Base-by-base conservation (phyloP, 768 basidiomycete genomes). In the Peribolospora baueri region DNA sequence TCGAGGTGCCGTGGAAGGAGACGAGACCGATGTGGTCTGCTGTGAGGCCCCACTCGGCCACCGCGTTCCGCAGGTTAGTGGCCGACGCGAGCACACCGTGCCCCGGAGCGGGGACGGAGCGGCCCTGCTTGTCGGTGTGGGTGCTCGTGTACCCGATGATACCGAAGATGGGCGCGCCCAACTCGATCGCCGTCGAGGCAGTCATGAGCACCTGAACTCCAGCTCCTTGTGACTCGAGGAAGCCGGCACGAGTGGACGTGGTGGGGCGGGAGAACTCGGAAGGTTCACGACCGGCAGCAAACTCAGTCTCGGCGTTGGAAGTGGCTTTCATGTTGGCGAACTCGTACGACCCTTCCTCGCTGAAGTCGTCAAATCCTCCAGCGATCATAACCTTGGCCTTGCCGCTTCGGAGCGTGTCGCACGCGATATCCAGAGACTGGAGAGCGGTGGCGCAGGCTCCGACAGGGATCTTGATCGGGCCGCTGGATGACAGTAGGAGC, bases 291-390 rank as follows among this genome's bases (percentile, higher is more conserved):
- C 93, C 93, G 83, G 93, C 93, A 3, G 90, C 91, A 64, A 95
- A 84, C 68, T 98, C 93, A 40, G 85, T 85, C 68, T 88, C 85
- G 1, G 90, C 81, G 64, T 91, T 95, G 70, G 83, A 86, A 5
- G 93, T 98, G 1, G 93, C 93, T 70, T 95, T 93, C 93, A 98
- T 98, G 73, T 97, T 95, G 51, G 88, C 93, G 69, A 98, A 98
- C 68, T 98, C 91, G 68, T 80, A 95, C 6, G 91, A 95, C 13
- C 91, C 93, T 70, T 98, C 93, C 68, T 98, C 93, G 60, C 82
- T 84, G 67, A 97, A 77, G 67, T 98, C 93, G 64, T 98, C 93
- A 71, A 90, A 95, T 56, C 93, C 93, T 66, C 93, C 93, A 42
- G 91, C 84, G 58, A 98, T 80, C 93, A 98, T 98, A 65, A 98